phyloP scores from a whole-genome alignment of 257 asterid species.

The Osmanthus fragrans region DNA sequence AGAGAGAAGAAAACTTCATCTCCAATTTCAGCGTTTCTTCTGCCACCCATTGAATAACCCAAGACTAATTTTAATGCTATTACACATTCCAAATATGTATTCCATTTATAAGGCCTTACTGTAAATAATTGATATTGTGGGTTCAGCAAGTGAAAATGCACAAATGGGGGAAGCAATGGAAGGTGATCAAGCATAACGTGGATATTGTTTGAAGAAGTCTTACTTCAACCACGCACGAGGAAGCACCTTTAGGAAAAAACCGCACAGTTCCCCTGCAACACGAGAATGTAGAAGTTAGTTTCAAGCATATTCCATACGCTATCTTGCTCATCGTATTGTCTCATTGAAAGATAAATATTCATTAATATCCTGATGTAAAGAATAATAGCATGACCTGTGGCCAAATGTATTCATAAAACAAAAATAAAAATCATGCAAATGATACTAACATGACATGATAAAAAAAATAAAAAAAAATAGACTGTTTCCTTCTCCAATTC shows the following conservation, averaged over 20 bases:
- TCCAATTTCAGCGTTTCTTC: not conserved
- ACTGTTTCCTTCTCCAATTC: not conserved
- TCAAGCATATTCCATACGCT: slow-evolving; percentile 12
- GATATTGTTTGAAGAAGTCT: slow-evolving; percentile 30
- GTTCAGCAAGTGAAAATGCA: slow-evolving; percentile 9
- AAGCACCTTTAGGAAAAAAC: slow-evolving; percentile 80
- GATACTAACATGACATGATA: not conserved
- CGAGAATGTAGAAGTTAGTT: slow-evolving; percentile 14
- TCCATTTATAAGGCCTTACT: not conserved
- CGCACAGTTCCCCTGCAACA: slow-evolving; percentile 92
- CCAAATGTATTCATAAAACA: no score
- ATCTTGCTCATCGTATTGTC: not conserved
- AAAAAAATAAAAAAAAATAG: not conserved
- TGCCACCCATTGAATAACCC: not conserved
- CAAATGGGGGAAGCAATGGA: not conserved
- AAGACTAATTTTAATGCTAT: not conserved
- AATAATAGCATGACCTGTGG: not conserved
- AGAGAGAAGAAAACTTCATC: not conserved
- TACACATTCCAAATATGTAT: not conserved
- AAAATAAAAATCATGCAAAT: not conserved
- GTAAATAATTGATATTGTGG: not conserved
- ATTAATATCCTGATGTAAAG: slow-evolving; percentile 1
- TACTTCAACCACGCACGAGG: slow-evolving; percentile 77
- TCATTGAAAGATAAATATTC: slow-evolving; percentile 13
- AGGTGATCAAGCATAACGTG: slow-evolving; percentile 1